Base-by-base conservation (phyloP, 2,329 filamentous ascomycete genomes). In the Saccharata proteae region DNA sequence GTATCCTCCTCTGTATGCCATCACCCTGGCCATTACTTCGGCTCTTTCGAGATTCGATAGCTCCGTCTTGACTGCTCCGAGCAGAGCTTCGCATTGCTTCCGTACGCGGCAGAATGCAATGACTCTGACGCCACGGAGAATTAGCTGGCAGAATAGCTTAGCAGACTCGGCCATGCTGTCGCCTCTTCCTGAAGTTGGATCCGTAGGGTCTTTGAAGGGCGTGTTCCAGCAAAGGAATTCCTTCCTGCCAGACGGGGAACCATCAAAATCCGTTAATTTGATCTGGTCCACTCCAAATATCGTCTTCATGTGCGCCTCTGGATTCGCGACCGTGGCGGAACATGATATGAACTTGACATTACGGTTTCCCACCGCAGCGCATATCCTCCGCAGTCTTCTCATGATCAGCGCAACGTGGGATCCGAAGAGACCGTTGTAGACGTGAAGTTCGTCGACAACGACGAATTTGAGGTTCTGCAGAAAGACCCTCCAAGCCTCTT, bases 181-280 rank as follows among this genome's bases (percentile, higher is more conserved):
- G 10, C 82, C 83, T 36, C 90, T 74, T 1, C 90, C 88, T 44
- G 83, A 93, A 0, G 80, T 74, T 6, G 85, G 81, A 54, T 96
- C 88, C 1, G 68, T 71, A 0, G 88, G 84, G 43, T 94, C 88
- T 51, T 85, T 92, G 55, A 75, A 93, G 0, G 90, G 90, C 0
- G 88, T 94, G 45, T 98, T 96, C 90, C 90, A 98, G 54, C 86
- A 96, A 5, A 98, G 50, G 36, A 96, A 96, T 47, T 96, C 88
- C 51, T 96, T 96, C 14, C 84, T 69, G 0, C 88, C 84, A 5
- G 84, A 84, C 0, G 90, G 90, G 0, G 86, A 93, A 1, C 90
- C 90, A 49, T 98, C 90, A 46, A 81, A 86, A 47, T 94, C 85
- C 1, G 88, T 79, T 26, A 96, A 56, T 36, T 69, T 74, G 10